Conservation (phyloP, 257 asterid species). For the Solanum phureja region DNA sequence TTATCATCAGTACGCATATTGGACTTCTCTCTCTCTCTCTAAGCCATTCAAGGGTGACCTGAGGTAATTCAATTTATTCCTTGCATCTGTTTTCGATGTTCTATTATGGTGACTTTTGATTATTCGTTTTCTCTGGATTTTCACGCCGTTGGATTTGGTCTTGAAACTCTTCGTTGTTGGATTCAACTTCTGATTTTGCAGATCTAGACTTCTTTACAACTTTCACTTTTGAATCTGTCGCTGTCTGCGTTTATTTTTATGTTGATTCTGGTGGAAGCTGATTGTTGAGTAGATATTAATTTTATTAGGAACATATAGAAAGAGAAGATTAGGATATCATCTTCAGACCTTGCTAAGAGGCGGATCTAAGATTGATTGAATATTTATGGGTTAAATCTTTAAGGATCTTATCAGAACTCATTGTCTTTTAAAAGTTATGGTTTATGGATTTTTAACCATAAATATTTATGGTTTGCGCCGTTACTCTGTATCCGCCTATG, state of each 20-base stretch:
- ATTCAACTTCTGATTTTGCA: not conserved
- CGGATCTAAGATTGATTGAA: not conserved
- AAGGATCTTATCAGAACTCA: not conserved
- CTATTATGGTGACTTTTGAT: not conserved
- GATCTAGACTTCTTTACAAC: not conserved
- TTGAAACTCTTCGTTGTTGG: not conserved
- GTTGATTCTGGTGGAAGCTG: not conserved
- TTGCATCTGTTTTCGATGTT: not conserved
- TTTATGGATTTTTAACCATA: not conserved
- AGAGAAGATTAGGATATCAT: not conserved
- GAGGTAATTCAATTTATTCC: not conserved
- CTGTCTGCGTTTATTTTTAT: not conserved
- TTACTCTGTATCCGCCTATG: not conserved
- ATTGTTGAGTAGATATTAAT: not conserved
- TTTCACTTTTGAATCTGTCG: not conserved
- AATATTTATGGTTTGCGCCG: not conserved
- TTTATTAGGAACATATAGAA: not conserved
- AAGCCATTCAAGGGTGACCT: not conserved
- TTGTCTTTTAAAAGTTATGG: not conserved
- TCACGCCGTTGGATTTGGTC: not conserved
- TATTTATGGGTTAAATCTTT: not conserved
- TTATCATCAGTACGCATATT: not conserved
- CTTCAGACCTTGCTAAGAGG: not conserved
- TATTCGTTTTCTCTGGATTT: not conserved
- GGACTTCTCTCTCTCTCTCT: not conserved